Base-by-base conservation (phyloP, 176 grass and related monocot species). In the Cenchrus purpureus region DNA sequence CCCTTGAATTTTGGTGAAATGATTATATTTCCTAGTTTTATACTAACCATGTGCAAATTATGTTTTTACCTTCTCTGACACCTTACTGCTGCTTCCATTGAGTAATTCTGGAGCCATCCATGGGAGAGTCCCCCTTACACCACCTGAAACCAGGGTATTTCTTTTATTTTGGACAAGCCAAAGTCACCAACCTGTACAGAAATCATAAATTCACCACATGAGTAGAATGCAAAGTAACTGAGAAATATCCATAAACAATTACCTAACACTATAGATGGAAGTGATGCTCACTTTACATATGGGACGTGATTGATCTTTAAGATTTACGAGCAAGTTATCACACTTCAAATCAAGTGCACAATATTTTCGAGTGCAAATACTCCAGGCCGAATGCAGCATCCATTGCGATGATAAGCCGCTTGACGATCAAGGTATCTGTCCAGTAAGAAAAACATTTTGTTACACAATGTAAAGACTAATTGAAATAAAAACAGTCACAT, bases 301-400 rank as follows among this genome's bases (percentile, higher is more conserved):
- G 28, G 94, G 94, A 25, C 94, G 89, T 40, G 89, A 90, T 82
- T 97, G 94, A 74, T 97, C 94, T 92, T 97, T 97, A 84, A 97
- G 94, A 76, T 97, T 97, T 74, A 97, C 94, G 5, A 97, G 94
- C 75, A 97, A 88, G 76, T 97, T 97, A 86, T 97, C 94, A 74
- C 94, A 97, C 62, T 97, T 97, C 82, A 97, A 80, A 91, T 97
- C 94, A 97, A 97, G 79, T 97, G 94, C 58, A 97, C 94, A 49
- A 97, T 97, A 73, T 97, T 94, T 97, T 97, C 0, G 94, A 97
- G 84, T 97, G 94, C 85, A 97, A 84, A 86, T 97, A 97, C 91
- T 97, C 94, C 80, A 97, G 77, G 53, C 94, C 94, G 90, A 97
- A 97, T 70, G 94, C 94, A 83, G 94, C 89, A 88, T 97, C 94